Conservation (phyloP, 192 early-diverging fungal genomes). For the Rhizophagus sp. region DNA sequence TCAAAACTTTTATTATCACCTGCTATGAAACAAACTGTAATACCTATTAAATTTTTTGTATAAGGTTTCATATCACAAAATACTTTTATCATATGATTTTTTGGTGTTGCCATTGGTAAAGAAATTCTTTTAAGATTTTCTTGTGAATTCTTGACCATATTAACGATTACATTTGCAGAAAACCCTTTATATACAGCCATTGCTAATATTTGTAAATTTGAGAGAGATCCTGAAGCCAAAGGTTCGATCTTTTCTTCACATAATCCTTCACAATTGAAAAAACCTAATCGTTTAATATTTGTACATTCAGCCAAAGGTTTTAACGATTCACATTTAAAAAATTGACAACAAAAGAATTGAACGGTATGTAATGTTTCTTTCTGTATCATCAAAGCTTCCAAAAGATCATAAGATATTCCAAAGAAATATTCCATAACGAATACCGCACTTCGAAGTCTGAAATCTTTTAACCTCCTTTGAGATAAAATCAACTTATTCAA, state of each 20-base stretch:
- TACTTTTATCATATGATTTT: not conserved
- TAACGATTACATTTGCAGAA: not conserved
- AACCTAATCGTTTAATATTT: not conserved
- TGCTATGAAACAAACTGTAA: not conserved
- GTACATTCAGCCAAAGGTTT: constrained; percentile 2
- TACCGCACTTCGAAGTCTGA: not conserved
- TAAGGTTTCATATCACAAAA: not conserved
- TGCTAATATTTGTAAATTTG: not conserved
- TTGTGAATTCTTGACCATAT: not conserved
- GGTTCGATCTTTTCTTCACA: not conserved
- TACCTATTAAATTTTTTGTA: not conserved
- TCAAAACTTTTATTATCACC: constrained; percentile 1
- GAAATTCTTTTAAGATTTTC: constrained; percentile 1
- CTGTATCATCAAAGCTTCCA: not conserved
- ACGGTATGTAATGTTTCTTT: not conserved
- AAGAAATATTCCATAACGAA: not conserved
- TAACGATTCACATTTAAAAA: not conserved
- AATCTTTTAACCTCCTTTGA: not conserved
- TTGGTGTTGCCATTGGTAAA: not conserved
- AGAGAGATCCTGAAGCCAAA: not conserved
- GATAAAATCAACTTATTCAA: not conserved
- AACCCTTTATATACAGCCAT: not conserved
- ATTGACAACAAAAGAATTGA: constrained; percentile 2
- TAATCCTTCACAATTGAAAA: constrained; percentile 1
- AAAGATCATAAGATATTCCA: not conserved